Base-by-base conservation (phyloP, 805 yeast genomes). In the Saccharomyces paradoxus region DNA sequence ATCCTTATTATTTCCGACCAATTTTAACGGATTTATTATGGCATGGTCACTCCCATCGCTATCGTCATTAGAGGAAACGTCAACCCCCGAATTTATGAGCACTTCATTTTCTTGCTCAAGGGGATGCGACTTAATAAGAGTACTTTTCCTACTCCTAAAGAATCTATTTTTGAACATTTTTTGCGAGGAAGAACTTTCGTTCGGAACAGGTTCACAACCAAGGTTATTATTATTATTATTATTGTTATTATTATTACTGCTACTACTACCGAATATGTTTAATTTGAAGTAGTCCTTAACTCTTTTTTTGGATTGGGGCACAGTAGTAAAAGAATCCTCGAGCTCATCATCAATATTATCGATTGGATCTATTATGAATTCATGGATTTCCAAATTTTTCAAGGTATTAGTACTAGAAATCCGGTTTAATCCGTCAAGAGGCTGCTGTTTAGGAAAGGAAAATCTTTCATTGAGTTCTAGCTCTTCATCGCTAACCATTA, bases 211-310 rank as follows among this genome's bases (percentile, higher is more conserved):
- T 17, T 48, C 21, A 17, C 24, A 32, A 47, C 47, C 46, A 48
- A 41, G 24, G 31, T 26, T 48, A 48, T 29, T 54, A 41, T n/a
- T 56, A 21, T 51, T 53, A 30, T 28, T 56, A 24, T 48, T 54
- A 41, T n/a, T 56, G 24, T 51, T 53, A 30, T 28, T 56, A 24
- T 48, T 52, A 28, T 49, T 49, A 44, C 50, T 53, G 50, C 41
- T 50, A 41, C 50, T 53, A 49, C 41, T 50, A 32, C 58, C 58
- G 32, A 67, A 66, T 31, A 66, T 53, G 55, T 62, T 67, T 22
- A 67, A 52, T 54, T 66, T 67, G 48, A 66, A 66, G 50, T 65
- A 66, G 53, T 65, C 65, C 52, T 55, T 61, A 8, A 65, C 61
- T 53, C 58, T 62, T 53, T 63, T 60, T 53, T 58, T 56, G 51